phyloP scores from a whole-genome alignment of 225 moss, liverwort and hornwort species.

The Rhytidiadelphus loreus region DNA sequence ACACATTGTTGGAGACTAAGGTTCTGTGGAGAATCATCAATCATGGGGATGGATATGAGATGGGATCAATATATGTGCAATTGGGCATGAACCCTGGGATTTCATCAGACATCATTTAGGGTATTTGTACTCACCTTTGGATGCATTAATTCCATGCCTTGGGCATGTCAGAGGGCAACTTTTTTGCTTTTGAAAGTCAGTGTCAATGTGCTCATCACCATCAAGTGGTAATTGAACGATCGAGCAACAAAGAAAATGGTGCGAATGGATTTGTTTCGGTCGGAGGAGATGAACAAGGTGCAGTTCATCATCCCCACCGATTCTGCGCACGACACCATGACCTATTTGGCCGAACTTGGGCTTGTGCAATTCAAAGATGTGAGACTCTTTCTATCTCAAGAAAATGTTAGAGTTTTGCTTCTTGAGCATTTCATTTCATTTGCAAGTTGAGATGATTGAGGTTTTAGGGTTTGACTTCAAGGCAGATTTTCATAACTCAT shows the following conservation, averaged over 20 bases:
- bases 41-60: background rate
- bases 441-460: background rate
- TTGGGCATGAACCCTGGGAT: background rate
- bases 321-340: slow-evolving; percentile 29
- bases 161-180: background rate
- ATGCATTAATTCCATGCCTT: background rate
- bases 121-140: no score
- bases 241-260: slow-evolving; percentile 9
- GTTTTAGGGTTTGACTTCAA: background rate
- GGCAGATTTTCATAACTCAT: background rate
- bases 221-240: background rate
- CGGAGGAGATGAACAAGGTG: slow-evolving; percentile 48
- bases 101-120: background rate
- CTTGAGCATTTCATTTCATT: background rate
- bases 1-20: background rate
- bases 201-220: background rate
- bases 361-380: slow-evolving; percentile 46
- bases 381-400: background rate
- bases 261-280: slow-evolving; percentile 58
- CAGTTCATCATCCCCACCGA: slow-evolving; percentile 49
- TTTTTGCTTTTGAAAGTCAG: no score
- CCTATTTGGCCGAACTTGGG: slow-evolving; percentile 37
- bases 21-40: background rate
- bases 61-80: background rate
- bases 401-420: background rate